A percentile compares a stretch with the other conserved stretches of the same genome.
phyloP scores from a whole-genome alignment of 106 monocot genomes.

The Dendrobium officinale region DNA sequence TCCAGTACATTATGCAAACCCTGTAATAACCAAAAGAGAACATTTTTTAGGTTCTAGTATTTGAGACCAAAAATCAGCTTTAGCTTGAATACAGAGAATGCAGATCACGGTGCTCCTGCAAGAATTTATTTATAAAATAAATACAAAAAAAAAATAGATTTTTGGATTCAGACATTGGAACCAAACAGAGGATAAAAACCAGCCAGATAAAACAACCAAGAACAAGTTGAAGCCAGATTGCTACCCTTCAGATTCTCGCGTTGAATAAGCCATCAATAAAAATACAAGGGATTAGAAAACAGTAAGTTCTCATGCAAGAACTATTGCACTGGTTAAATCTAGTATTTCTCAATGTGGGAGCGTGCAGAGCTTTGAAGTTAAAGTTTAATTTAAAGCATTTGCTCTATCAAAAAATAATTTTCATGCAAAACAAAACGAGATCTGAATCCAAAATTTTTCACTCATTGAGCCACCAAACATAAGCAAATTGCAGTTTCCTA shows the following conservation, averaged over 20 bases:
- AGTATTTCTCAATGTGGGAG: background rate
- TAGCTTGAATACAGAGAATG: background rate
- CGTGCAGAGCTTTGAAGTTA: background rate
- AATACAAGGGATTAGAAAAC: background rate
- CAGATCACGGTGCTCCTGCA: background rate
- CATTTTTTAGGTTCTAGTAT: background rate
- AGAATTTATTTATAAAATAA: background rate
- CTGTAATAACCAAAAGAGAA: constrained; percentile 25
- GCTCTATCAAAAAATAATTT: background rate
- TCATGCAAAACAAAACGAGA: background rate
- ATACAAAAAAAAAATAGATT: background rate
- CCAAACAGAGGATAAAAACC: background rate
- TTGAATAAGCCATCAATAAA: background rate
- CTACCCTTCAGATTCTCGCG: background rate
- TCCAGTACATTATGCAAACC: constrained; percentile 65
- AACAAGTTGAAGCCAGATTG: background rate
- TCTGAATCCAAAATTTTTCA: background rate
- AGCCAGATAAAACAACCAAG: background rate
- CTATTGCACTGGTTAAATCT: background rate
- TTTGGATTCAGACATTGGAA: background rate
- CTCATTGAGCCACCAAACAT: background rate
- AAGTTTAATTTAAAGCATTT: background rate
- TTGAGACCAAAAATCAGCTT: background rate
- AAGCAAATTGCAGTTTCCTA: background rate
- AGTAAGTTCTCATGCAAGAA: background rate